phyloP scores from a whole-genome alignment of 805 yeast species.

The Saccharomyces jurei region DNA sequence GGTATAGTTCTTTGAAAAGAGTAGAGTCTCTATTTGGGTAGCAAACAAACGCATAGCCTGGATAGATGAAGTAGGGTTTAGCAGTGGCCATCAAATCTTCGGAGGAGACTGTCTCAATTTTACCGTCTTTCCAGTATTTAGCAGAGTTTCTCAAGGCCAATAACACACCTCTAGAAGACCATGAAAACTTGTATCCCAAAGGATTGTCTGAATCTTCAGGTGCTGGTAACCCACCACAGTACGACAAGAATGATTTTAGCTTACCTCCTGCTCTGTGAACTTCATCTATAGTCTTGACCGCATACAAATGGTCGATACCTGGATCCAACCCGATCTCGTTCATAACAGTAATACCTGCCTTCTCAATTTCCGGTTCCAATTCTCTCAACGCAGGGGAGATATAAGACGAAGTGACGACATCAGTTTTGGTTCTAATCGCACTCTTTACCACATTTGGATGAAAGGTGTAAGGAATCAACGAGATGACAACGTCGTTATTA shows the following conservation, averaged over 20 bases:
- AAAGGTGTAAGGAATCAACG: slow-evolving; percentile 91
- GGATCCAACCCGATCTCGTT: slow-evolving; percentile 99
- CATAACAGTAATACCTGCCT: slow-evolving; percentile 96
- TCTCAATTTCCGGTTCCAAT: slow-evolving; percentile 76
- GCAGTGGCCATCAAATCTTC: slow-evolving; percentile 94
- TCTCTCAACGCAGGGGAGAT: slow-evolving; percentile 85
- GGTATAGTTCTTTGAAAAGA: slow-evolving; percentile 80
- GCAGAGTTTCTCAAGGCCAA: slow-evolving; percentile 93
- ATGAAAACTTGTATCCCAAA: slow-evolving; percentile 95
- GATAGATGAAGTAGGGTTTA: slow-evolving; percentile 89
- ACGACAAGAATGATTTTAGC: slow-evolving; percentile 86
- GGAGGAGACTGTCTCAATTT: slow-evolving; percentile 69
- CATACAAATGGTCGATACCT: slow-evolving; percentile 96
- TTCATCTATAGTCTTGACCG: slow-evolving; percentile 96
- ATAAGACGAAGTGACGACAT: slow-evolving; percentile 94
- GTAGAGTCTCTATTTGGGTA: slow-evolving; percentile 99
- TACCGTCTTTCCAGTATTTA: slow-evolving; percentile 78
- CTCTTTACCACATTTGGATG: slow-evolving; percentile 90
- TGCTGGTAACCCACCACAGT: slow-evolving; percentile 98
- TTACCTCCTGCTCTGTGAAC: slow-evolving; percentile 88
- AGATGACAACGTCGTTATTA: slow-evolving; percentile 77
- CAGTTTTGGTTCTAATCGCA: slow-evolving; percentile 81
- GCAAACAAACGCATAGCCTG: slow-evolving; percentile 89
- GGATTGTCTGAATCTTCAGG: slow-evolving; percentile 98
- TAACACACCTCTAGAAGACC: slow-evolving; percentile 98